A percentile compares a stretch with the other conserved stretches of the same genome.
phyloP scores from a whole-genome alignment of 1,284 basidiomycete species.

The Austropuccinia psidii region DNA sequence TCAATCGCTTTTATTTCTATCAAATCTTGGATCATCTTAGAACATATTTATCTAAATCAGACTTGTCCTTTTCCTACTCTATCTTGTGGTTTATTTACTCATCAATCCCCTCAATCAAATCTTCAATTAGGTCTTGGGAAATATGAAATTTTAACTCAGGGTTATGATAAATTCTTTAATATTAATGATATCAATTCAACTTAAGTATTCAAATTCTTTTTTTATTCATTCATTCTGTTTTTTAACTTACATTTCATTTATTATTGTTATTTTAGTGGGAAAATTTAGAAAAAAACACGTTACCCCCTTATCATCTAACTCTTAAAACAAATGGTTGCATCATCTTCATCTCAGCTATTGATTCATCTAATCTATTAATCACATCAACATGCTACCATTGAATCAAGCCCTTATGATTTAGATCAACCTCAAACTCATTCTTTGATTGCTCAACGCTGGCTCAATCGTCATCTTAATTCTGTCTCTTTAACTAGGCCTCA shows the following conservation, averaged over 20 bases:
- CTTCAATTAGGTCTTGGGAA: constrained; percentile 42
- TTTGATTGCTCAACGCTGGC: constrained; percentile 71
- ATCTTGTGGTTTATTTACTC: constrained; percentile 75
- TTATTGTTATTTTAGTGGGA: constrained; percentile 64
- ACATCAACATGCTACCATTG: constrained; percentile 85
- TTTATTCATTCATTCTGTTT: background rate
- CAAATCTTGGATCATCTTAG: constrained; percentile 89
- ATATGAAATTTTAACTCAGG: constrained; percentile 65
- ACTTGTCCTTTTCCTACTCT: constrained; percentile 86
- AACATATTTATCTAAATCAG: constrained; percentile 79
- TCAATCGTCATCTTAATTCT: constrained; percentile 61
- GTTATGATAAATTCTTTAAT: constrained; percentile 99
- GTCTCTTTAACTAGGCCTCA: constrained; percentile 64
- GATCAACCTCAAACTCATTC: constrained; percentile 55
- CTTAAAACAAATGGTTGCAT: constrained; percentile 97
- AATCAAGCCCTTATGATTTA: constrained; percentile 38
- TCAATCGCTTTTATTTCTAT: constrained; percentile 49
- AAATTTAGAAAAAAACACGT: constrained; percentile 63
- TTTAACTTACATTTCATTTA: constrained; percentile 15
- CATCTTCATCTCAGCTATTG: constrained; percentile 86
- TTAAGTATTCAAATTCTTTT: constrained; percentile 53
- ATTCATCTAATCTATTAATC: constrained; percentile 65
- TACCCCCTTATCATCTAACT: constrained; percentile 75
- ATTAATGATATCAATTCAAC: constrained; percentile 93
- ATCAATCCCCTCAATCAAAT: constrained; percentile 47